phyloP scores from a whole-genome alignment of 1,139 yeast species.

The Komagataea norvegica region DNA sequence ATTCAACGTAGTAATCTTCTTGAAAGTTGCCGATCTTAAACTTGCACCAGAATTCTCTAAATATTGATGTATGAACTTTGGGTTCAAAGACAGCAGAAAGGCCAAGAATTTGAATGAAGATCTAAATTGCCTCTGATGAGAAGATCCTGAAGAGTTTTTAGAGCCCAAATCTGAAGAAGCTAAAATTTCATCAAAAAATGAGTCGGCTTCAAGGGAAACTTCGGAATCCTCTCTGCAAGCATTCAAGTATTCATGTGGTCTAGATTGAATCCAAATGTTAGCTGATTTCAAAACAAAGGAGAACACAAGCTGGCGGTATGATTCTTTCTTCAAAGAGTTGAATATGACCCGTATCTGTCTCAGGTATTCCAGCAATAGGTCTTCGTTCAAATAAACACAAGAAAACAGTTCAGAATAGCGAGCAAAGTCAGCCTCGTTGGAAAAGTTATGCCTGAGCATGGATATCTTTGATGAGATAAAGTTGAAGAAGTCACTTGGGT shows the following conservation, averaged over 20 bases:
- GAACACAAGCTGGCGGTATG: constrained; percentile 52
- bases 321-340: constrained; percentile 41
- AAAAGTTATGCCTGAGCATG: constrained; percentile 32
- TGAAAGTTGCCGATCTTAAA: constrained; percentile 14
- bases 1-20: constrained; percentile 20
- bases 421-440: constrained; percentile 40
- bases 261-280: constrained; percentile 51
- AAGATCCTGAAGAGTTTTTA: constrained; percentile 6
- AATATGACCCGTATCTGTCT: constrained; percentile 38
- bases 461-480: constrained; percentile 37
- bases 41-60: constrained; percentile 7
- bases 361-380: constrained; percentile 36
- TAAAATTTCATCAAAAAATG: constrained; percentile 25
- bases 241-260: constrained; percentile 46
- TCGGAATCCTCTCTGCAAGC: constrained; percentile 32
- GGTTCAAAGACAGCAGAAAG: constrained; percentile 28
- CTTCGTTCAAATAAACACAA: constrained; percentile 42
- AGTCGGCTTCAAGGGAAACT: constrained; percentile 25
- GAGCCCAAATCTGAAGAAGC: constrained; percentile 17
- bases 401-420: constrained; percentile 50
- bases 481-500: constrained; percentile 45
- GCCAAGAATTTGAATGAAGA: constrained; percentile 30
- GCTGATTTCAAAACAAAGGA: constrained; percentile 47
- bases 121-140: constrained; percentile 19
- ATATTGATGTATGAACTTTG: constrained; percentile 23